Percentiles rank a stretch among this genome's conserved stretches.
Conservation (phyloP, 1,284 basidiomycete genomes). For the Phellinidium pouzarii region DNA sequence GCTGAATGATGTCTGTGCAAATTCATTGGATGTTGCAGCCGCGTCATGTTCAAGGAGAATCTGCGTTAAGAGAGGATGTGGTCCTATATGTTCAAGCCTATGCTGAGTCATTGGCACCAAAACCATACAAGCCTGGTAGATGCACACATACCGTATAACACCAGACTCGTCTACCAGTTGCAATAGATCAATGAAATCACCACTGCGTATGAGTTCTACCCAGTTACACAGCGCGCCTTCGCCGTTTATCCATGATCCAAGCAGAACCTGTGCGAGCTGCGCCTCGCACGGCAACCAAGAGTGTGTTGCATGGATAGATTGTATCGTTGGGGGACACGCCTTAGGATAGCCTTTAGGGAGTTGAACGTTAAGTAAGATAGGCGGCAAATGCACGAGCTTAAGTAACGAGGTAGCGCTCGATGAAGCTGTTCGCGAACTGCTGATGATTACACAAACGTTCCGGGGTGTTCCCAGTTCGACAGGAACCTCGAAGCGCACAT, state of each 20-base stretch:
- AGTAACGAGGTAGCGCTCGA: constrained; percentile 11
- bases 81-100: constrained; percentile 52
- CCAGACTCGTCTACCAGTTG: constrained; percentile 28
- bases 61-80: constrained; percentile 39
- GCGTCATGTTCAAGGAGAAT: constrained; percentile 44
- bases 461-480: constrained; percentile 46
- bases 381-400: constrained; percentile 47
- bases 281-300: constrained; percentile 47
- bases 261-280: constrained; percentile 36
- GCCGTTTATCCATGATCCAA: constrained; percentile 51
- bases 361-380: constrained; percentile 48
- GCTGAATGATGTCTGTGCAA: constrained; percentile 53
- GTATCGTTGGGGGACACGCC: constrained; percentile 43
- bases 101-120: constrained; percentile 14
- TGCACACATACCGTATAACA: constrained; percentile 38
- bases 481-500: constrained; percentile 53
- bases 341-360: constrained; percentile 56
- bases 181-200: constrained; percentile 45
- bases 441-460: constrained; percentile 32
- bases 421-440: constrained; percentile 21
- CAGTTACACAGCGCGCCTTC: constrained; percentile 60
- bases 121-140: constrained; percentile 12
- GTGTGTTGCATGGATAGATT: constrained; percentile 48
- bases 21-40: constrained; percentile 39
- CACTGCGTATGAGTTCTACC: constrained; percentile 63